Evolutionary conservation across 495 filamentous ascomycete genomes (phyloP), one percentile per base, ranked within the genome.

Genomic region (Aspergillus diversus): DNA sequence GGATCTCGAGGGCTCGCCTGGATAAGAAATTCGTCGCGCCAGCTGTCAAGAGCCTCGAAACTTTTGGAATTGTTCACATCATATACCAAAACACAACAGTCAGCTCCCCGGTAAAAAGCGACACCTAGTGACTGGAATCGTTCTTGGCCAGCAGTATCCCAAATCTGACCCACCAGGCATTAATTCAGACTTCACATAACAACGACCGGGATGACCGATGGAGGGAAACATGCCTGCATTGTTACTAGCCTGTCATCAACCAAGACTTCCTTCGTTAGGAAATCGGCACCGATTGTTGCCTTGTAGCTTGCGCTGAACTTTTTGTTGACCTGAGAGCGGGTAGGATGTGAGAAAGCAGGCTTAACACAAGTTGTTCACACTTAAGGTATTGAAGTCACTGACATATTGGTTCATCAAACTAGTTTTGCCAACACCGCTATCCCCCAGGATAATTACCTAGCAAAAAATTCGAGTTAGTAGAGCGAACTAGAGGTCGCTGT

Each of bases 351-450:
- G 76, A 61, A 49, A 32, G 15, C 57, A 7, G 32, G n/a, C 32
- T 11, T 49, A 31, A 43, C 59, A 55, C 56, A 33, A 39, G 53
- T 51, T 33, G 50, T 50, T 57, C 32, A 33, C 57, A 9, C 11
- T 33, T 12, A 47, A 42, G 60, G 49, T 46, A 32, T 58, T 64
- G 47, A 63, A 51, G 61, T 47, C 63, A 82, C 91, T 71, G 87
- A 98, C 95, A 89, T 98, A 99, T 98, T 99, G 95, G 81, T 98
- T 99, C 95, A 99, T 98, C 84, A 99, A 87, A 77, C 92, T 97
- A 56, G 96, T 99, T 84, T 99, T 99, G 65, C 95, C 95, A 50
- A 99, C 95, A 73, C 95, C 95, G 77, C 93, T 97, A 74, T 98
- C 95, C 66, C 95, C 95, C 61, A 99, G 86, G 74, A 99, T 98